These are phyloP conservation scores for Scheffersomyces cryptocercus DNA, from an alignment of 1,139 yeast genomes.

Conservation along the genomic window DNA sequence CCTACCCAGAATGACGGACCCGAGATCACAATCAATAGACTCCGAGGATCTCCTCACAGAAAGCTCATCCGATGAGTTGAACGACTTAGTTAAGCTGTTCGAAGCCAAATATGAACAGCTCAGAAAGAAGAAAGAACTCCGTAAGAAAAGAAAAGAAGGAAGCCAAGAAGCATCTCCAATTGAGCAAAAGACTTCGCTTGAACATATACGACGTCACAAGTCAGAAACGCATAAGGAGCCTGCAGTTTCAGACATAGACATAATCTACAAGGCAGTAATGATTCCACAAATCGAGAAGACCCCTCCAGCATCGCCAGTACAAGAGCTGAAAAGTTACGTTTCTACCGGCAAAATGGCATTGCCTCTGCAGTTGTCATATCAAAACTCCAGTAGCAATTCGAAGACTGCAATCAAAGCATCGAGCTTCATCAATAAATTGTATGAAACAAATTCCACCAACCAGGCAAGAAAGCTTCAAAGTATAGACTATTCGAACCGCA, in stretches of 20 bases:
- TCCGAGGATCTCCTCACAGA: slow-evolving; percentile 21
- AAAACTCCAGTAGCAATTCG: too few relatives aligned
- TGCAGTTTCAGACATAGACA: background rate
- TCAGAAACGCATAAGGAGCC: too few relatives aligned
- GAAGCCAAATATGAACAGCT: slow-evolving; percentile 18
- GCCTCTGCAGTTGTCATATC: background rate
- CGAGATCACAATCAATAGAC: slow-evolving; percentile 13
- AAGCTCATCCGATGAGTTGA: slow-evolving; percentile 24
- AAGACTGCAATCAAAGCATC: slow-evolving; percentile 6
- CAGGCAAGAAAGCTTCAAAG: slow-evolving; percentile 6
- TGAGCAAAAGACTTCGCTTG: background rate
- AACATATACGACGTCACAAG: background rate
- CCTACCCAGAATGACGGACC: slow-evolving; percentile 18
- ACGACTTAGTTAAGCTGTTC: slow-evolving; percentile 24
- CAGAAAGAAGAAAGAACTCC: slow-evolving; percentile 13
- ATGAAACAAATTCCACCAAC: slow-evolving; percentile 9
- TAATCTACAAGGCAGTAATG: background rate
- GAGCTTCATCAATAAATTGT: slow-evolving; percentile 11
- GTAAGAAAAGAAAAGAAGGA: slow-evolving; percentile 4
- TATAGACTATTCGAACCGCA: slow-evolving; percentile 16
- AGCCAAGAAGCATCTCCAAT: background rate
- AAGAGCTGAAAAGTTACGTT: background rate
- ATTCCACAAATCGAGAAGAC: background rate
- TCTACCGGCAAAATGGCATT: background rate
- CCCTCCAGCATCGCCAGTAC: background rate